Evolutionary conservation across 768 basidiomycete genomes (phyloP), one percentile per base, ranked within the genome.

Genomic region (Termitomyces titanicus): DNA sequence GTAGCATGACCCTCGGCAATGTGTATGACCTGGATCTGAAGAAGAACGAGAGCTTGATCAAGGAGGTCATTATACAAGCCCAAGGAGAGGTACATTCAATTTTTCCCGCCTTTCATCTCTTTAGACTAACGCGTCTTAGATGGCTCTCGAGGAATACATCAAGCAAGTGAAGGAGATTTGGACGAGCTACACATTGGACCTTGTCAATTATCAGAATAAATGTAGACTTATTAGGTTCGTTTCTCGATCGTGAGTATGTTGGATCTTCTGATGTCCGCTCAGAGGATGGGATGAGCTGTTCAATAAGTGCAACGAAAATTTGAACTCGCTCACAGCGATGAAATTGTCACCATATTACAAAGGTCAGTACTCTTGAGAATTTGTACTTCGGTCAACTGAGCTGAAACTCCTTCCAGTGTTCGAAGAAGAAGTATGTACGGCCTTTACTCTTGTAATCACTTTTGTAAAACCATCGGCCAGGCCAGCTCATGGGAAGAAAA

Each of bases 181-280:
- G 97, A 89, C 92, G 1, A 94, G 82, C 64, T 98, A 98, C 67
- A 92, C 94, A 1, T 79, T 99, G 48, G 97, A 98, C 63, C 78
- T 99, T 43, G 92, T 98, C 63, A 96, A 98, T 68, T 99, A 98
- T 67, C 97, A 98, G 77, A 98, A 94, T 70, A 99, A 96, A 70
- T 98, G 96, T 63, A 89, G 97, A 48, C 80, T 99, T 24, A 98
- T 99, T 60, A 82, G 85, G 86, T 91, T 63, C 31, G 77, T 56
- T 47, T 59, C 58, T 55, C 3, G 12, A 22, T 42, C 47, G 12
- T 37, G 39, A 27, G 7, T 17, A 49, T 5, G 20, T 20, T n/a
- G 5, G 11, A 5, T 15, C 5, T 18, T 17, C 39, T 29, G 31
- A 66, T 54, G 25, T 27, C 52, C 50, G 59, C 33, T 10, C 63